Conservation (phyloP, 1,284 basidiomycete genomes). For the Ceraceosorus guamensis region DNA sequence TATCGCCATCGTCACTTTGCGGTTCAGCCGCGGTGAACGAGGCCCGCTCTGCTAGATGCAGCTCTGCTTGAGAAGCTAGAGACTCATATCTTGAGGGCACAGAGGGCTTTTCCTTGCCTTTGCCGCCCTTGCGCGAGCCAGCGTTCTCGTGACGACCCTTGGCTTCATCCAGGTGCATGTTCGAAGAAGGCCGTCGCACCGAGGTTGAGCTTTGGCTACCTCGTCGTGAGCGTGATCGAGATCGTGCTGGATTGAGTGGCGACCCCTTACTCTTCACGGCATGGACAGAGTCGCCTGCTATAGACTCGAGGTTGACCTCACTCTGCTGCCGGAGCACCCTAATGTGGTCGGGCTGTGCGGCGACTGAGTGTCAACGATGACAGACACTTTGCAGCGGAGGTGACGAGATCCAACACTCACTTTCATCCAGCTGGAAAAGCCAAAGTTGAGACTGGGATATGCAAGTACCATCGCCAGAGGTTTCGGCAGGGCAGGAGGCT, state of each 20-base stretch:
- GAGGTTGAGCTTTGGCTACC: background rate
- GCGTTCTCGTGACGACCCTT: no score
- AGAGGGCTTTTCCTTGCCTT: no score
- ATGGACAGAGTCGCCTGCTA: conserved; percentile 13
- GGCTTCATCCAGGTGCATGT: no score
- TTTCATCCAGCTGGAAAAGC: conserved; percentile 88
- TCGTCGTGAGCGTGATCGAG: background rate
- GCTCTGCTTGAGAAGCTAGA: conserved; percentile 30
- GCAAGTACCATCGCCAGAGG: conserved; percentile 75
- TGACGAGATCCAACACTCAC: background rate
- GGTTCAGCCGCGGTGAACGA: conserved; percentile 35
- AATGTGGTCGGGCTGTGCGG: conserved; percentile 60
- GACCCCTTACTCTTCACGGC: conserved; percentile 8
- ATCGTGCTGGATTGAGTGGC: background rate
- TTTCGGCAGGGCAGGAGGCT: conserved; percentile 50
- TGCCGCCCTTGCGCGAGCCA: no score
- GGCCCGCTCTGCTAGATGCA: conserved; percentile 37
- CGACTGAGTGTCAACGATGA: background rate
- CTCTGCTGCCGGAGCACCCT: conserved; percentile 63
- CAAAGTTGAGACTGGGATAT: conserved; percentile 75
- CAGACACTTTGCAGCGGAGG: background rate
- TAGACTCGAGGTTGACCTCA: conserved; percentile 32
- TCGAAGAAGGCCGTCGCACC: background rate
- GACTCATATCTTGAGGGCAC: conserved; percentile 20
- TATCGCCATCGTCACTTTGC: conserved; percentile 11